Evolutionary conservation across 192 early-diverging fungal species (phyloP), one percentile per base, ranked within the genome.

Genomic region (Tieghemiomyces parasiticus): DNA sequence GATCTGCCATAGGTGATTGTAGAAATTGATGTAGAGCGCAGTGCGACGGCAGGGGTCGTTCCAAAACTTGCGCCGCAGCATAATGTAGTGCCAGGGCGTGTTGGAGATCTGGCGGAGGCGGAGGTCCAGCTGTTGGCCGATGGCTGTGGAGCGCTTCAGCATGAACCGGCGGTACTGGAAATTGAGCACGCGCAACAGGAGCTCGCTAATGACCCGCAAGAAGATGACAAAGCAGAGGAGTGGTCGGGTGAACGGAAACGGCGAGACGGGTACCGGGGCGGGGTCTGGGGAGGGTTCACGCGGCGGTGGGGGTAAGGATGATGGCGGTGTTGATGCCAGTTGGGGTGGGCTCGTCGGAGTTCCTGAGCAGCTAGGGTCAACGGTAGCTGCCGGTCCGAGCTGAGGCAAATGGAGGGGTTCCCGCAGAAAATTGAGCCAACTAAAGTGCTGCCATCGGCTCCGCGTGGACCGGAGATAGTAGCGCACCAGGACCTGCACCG

Each of bases 1-100:
- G n/a, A 92, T 83, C 25, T 95, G 81, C 92, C 93, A 99, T 65
- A 91, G 81, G 50, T 86, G 90, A 69, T 97, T 99, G 72, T 91
- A 92, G 64, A 99, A 93, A 55, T 88, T 88, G 55, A 63, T 68
- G 42, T 67, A 75, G 25, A 67, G 68, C 42, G 67, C 66, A 44
- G 64, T 70, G 32, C 67, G 63, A 28, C 63, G 63, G 20, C 62
- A 62, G 30, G 55, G 70, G 26, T 58, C 63, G 22, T 33, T 52
- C 60, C 75, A 78, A 58, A 81, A 67, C 53, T 66, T 60, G 31
- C 75, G 73, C 67, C 86, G 78, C 45, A 78, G 64, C 67, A 74
- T 65, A 50, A 80, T 76, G 50, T 91, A 92, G 60, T 93, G 88
- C 75, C 80, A 74, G n/a, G 88, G 87, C 84, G 90, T 89, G 65